Base-by-base conservation (phyloP, 1,284 basidiomycete genomes). In the Ustilago xerochloae region DNA sequence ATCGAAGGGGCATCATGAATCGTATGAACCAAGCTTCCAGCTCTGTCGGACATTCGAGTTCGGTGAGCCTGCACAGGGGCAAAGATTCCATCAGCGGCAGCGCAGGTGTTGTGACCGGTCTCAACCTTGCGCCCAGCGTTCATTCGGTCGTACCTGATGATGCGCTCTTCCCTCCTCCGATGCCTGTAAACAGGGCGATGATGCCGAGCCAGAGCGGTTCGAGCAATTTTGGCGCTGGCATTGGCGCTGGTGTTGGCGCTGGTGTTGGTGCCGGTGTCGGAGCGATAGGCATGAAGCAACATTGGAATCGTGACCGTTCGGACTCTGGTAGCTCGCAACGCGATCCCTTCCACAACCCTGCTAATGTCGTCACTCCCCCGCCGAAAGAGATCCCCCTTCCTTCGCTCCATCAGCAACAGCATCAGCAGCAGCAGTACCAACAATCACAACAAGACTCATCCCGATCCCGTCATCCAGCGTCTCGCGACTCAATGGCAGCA, bases 71-170 rank as follows among this genome's bases (percentile, higher is more conserved):
- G 43, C 62, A 72, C 20, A 47, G 65, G 22, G 59, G 67, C 12
- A 36, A 53, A 26, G 63, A 71, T n/a, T 74, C 71, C 22, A 32
- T 68, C 24, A 58, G 65, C 16, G 70, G 54, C n/a, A 15, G 26
- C 4, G 45, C 30, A 5, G 48, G 35, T 12, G 61, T 20, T 7
- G 39, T 35, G 7, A 54, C 16, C 15, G 36, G 41, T 12, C 20
- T 52, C 18, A 58, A 47, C 33, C 28, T 39, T 10, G 72, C 63
- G 5, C 52, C 55, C 3, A 67, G 63, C 28, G 67, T 75, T 13
- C 69, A 75, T 50, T 66, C 67, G 26, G 55, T 71, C 6, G 72
- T 75, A 24, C 72, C 72, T 6, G 72, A 75, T 30, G 68, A 71
- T 16, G 72, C 72, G 18, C 55, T 75, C 16, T 75, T 75, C 51